These are phyloP conservation scores for Ceratobasidium sp. DNA, from an alignment of 1,284 basidiomycete genomes.

Conservation along the genomic window DNA sequence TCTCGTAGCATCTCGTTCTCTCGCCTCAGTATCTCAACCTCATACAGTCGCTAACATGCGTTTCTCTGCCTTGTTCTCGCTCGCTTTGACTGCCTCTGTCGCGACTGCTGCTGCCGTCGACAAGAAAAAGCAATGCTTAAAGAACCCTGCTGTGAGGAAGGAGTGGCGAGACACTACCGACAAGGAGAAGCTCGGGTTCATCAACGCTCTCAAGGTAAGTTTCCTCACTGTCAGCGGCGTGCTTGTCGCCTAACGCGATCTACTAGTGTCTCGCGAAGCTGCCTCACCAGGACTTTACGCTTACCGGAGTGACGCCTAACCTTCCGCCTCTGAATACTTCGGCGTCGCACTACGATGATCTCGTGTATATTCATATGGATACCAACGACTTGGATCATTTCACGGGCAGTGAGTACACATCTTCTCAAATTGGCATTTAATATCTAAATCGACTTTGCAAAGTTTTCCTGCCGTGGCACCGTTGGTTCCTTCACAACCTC, in stretches of 20 bases:
- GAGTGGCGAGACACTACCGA: constrained; percentile 17
- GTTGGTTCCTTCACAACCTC: constrained; percentile 38
- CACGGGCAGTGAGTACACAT: constrained; percentile 21
- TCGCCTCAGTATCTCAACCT: too few species aligned
- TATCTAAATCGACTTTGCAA: not conserved
- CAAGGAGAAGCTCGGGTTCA: not conserved
- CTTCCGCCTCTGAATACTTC: constrained; percentile 25
- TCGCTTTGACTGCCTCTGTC: not conserved
- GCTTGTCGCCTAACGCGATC: too few species aligned
- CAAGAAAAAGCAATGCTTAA: not conserved
- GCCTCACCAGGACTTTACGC: constrained; percentile 29
- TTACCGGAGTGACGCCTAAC: constrained; percentile 29
- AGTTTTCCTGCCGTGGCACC: constrained; percentile 47
- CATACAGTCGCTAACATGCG: too few species aligned
- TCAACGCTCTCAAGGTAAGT: constrained; percentile 23
- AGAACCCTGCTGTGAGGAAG: constrained; percentile 5
- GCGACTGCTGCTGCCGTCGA: not conserved
- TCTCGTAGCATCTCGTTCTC: too few species aligned
- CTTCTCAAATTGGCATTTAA: not conserved
- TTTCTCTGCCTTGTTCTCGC: not conserved
- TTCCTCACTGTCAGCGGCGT: too few species aligned
- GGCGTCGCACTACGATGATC: constrained; percentile 38
- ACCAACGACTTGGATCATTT: constrained; percentile 29
- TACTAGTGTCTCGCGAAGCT: constrained; percentile 35
- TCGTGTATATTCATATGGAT: constrained; percentile 47